Evolutionary conservation across 306 rosid species (phyloP), one percentile per base, ranked within the genome.

Genomic region (Aeschynomene evenia): DNA sequence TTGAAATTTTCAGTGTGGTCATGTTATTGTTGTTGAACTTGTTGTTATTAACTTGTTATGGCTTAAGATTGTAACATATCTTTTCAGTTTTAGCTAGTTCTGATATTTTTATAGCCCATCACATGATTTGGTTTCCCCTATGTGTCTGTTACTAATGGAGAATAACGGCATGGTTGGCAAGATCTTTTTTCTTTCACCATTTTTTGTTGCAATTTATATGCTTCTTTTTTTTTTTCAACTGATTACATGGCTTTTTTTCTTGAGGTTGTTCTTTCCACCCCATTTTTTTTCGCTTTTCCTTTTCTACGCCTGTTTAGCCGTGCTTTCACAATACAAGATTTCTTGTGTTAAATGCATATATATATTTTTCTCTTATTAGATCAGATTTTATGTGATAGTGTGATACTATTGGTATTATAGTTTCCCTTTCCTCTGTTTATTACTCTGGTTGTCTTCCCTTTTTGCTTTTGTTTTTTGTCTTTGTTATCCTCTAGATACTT

Each of bases 101-200:
- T 14, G 55, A 45, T 61, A 23, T 37, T 37, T 37, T 45, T 50
- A 9, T 50, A 5, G 64, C 50, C 9, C 52, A 65, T 64, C 22
- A 50, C n/a, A 11, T 72, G 70, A 64, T 51, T 22, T 65, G 18
- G 21, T 65, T 37, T 52, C 16, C 71, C 31, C 33, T 76, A 54
- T 68, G 13, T 65, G 48, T 66, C 59, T 68, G 76, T 29, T 56
- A 63, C 72, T 65, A 19, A 29, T 70, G 69, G 80, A 66, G 65
- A 9, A 78, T 73, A 80, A 80, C 63, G 74, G 69, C 69, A 73
- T 50, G 52, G 13, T 63, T 79, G 65, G 79, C 8, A 71, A 68
- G 40, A 75, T 74, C 15, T 58, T 53, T 20, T 34, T 0, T 33
- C 1, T 34, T 28, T 72, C 62, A 40, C 70, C 76, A 72, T 77